phyloP scores from a whole-genome alignment of 2,329 filamentous ascomycete genomes.

The Falciphora oryzae region DNA sequence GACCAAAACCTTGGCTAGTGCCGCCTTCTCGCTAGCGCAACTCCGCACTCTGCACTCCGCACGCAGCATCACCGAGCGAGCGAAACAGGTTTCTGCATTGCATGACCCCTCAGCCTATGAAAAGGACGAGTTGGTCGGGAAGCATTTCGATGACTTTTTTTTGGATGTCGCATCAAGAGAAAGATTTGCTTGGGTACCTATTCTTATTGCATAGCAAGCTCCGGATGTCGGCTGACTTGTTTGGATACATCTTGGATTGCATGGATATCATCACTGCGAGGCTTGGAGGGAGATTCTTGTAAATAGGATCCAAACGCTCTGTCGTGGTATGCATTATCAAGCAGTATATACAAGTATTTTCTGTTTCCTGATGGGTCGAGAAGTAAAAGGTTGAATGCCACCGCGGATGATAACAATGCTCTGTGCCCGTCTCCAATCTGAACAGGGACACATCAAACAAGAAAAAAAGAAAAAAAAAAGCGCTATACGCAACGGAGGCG shows the following conservation, averaged over 20 bases:
- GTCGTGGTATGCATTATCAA: background rate
- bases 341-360: background rate
- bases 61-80: background rate
- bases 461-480: background rate
- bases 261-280: background rate
- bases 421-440: too few species aligned
- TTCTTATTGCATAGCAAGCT: background rate
- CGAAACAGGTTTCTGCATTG: background rate
- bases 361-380: background rate
- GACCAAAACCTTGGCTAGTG: too few species aligned
- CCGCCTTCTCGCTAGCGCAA: too few species aligned
- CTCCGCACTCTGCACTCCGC: background rate
- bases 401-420: too few species aligned
- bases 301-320: background rate
- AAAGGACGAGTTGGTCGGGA: background rate
- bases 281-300: background rate
- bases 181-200: background rate
- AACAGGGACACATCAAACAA: background rate
- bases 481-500: background rate
- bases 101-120: background rate
- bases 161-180: background rate
- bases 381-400: background rate
- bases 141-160: background rate
- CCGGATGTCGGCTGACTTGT: too few species aligned
- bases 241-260: background rate